These are phyloP conservation scores for Homolaphlyctis polyrhiza DNA, from an alignment of 371 early-diverging fungal species.

Conservation along the genomic window DNA sequence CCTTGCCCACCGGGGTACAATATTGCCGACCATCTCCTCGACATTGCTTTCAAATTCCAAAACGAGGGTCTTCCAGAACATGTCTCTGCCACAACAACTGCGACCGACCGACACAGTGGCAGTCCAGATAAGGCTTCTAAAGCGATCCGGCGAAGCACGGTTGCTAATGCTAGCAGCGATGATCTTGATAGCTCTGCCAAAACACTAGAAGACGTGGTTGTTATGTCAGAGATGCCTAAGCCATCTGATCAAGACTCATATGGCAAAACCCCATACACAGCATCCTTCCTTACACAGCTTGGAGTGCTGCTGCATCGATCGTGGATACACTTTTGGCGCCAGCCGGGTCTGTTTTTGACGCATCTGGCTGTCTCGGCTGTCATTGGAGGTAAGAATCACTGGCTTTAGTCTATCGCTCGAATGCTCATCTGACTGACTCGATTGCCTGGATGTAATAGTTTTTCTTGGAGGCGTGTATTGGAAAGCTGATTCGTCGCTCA, in stretches of 20 bases:
- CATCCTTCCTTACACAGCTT: slow-evolving; percentile 2
- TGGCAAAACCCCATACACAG: not conserved
- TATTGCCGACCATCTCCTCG: slow-evolving; percentile 78
- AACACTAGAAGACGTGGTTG: not conserved
- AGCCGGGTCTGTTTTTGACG: not conserved
- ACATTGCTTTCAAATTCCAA: too few relatives aligned
- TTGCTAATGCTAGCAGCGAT: not conserved
- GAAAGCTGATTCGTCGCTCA: slow-evolving; percentile 28
- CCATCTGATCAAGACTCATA: too few relatives aligned
- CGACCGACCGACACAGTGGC: not conserved
- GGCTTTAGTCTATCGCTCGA: too few relatives aligned
- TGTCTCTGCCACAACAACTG: too few relatives aligned
- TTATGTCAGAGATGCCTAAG: too few relatives aligned
- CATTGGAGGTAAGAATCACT: too few relatives aligned
- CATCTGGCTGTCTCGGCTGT: not conserved
- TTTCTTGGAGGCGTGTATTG: not conserved
- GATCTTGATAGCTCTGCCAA: not conserved
- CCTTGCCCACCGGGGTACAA: slow-evolving; percentile 86
- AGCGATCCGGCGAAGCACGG: not conserved
- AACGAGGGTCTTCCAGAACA: too few relatives aligned
- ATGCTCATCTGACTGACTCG: too few relatives aligned
- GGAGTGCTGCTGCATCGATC: not conserved
- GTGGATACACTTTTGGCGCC: not conserved
- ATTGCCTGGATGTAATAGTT: too few relatives aligned
- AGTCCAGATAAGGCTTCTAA: not conserved